Evolutionary conservation across 2,329 filamentous ascomycete species (phyloP), one percentile per base, ranked within the genome.

Genomic region (Pezicula rhizophila): DNA sequence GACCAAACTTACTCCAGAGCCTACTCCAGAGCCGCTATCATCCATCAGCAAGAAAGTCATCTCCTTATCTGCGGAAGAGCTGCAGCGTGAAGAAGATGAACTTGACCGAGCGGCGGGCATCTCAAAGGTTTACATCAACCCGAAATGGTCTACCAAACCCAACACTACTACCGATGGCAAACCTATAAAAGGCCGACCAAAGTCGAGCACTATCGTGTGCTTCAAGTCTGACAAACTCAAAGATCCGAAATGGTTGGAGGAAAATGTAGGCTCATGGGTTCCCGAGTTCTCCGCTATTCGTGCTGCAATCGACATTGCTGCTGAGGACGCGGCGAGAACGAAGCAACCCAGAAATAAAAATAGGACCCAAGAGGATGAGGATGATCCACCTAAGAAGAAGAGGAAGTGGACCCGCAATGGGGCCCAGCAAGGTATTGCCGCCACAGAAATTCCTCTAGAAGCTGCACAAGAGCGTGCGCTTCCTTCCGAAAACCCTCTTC

Each of bases 131-230:
- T 42, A 42, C n/a, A 42, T 42, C 12, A 26, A 42, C 11, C 40
- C 40, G 12, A 8, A 17, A 5, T 20, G 40, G n/a, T 31, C 14
- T 5, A 15, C 40, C 8, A 23, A 25, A 31, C n/a, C 20, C 5
- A 28, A 14, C 17, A 31, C 10, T 42, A 2, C 40, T 4, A 12
- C 10, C 11, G 25, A 42, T 20, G 23, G 38, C 38, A 42, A 42
- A 25, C 28, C 28, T 7, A 17, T 47, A 15, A 59, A 55, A 20
- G 66, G 67, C 4, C 62, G 64, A 11, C 58, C 58, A 25, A 61
- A 58, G 51, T 61, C 65, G 57, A 63, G 62, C 10, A 43, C 61
- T 5, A 59, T 68, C 20, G 50, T 64, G 2, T 52, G 65, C 2
- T 64, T 68, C 40, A 61, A 54, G 34, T 60, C 56, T 0, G 52